phyloP scores from a whole-genome alignment of 176 grass and related monocot genomes.

The sorghum (Sorghum bicolor) region Sorghum_bicolor_NCBIv3 NC_012872.2:51134001-51134500 shows the following conservation, averaged over 20 bases:
- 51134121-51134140: slow-evolving; percentile 61
- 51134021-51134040: background rate
- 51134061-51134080: background rate
- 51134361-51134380: background rate
- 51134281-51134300: background rate
- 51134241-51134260: background rate
- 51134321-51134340: background rate
- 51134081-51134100: background rate
- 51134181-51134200: slow-evolving; percentile 87
- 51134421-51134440: background rate
- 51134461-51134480: background rate
- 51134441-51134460: background rate
- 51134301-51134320: background rate
- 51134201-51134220: slow-evolving; percentile 54
- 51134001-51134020: background rate
- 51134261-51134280: background rate
- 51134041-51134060: background rate
- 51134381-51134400: background rate
- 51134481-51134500: background rate
- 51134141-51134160: slow-evolving; percentile 75
- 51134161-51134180: slow-evolving; percentile 84
- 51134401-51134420: background rate
- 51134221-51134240: background rate
- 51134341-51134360: background rate
- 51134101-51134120: slow-evolving; percentile 37